Evolutionary conservation across 1,284 basidiomycete species (phyloP).

Genomic region (Leccinum olivaceoglutinosum): DNA sequence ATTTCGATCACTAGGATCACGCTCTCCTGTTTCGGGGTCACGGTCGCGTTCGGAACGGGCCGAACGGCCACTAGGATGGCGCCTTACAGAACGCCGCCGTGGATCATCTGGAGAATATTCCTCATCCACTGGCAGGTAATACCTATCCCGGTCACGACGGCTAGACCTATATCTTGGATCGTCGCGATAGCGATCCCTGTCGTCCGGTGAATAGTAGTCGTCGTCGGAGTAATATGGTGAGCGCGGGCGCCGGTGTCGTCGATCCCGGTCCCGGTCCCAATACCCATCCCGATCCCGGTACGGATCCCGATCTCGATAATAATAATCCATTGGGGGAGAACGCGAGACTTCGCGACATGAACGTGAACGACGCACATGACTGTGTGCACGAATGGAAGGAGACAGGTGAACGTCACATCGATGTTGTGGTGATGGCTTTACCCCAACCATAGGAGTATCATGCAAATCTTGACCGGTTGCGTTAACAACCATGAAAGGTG

Average conservation of each 20-base stretch:
- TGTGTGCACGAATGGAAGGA: slow-evolving; percentile 19
- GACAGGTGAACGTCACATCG: slow-evolving; percentile 12
- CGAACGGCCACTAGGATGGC: slow-evolving; percentile 16
- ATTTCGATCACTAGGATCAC: slow-evolving; percentile 12
- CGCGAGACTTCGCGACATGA: neutral
- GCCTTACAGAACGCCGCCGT: slow-evolving; percentile 5
- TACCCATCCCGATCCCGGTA: neutral
- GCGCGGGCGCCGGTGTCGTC: neutral
- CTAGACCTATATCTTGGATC: slow-evolving; percentile 4
- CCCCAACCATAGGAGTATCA: slow-evolving; percentile 10
- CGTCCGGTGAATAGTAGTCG: slow-evolving; percentile 14
- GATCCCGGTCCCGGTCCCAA: slow-evolving; percentile 8
- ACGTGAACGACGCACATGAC: slow-evolving; percentile 4
- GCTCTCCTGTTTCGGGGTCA: slow-evolving; percentile 15
- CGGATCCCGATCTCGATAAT: neutral
- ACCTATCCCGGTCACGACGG: neutral
- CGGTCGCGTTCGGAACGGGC: slow-evolving; percentile 4
- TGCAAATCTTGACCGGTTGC: slow-evolving; percentile 6
- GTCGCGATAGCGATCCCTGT: neutral
- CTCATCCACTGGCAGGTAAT: neutral
- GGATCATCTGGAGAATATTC: slow-evolving; percentile 12
- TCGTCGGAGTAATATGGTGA: slow-evolving; percentile 5
- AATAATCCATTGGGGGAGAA: slow-evolving; percentile 10
- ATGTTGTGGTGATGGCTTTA: slow-evolving; percentile 12
- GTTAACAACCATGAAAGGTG: slow-evolving; percentile 15